Evolutionary conservation across 75 land plant genomes (phyloP), one percentile per base, ranked within the genome.

Genomic region (Cunninghamia lanceolata): DNA sequence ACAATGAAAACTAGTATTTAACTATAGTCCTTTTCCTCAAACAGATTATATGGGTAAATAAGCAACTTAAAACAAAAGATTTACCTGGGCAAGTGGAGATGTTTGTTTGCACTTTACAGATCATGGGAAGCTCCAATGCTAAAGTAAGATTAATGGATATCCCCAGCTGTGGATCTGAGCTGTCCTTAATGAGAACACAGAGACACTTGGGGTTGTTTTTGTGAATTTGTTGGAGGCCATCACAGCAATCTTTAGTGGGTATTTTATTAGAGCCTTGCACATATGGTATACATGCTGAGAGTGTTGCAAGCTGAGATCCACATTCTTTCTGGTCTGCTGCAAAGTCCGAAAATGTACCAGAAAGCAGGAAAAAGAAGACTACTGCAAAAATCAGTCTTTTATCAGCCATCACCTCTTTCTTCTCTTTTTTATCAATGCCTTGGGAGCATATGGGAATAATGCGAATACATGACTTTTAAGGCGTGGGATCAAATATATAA

Each of bases 1-100:
- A 74, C 9, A 30, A 50, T 50, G 52, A 13, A 50, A 50, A 50
- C 52, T 50, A 50, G 13, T 39, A 2, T 82, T 14, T 54, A 80
- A 5, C 52, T 50, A 50, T 50, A 11, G 52, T 50, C 52, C 13
- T 50, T 50, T 45, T 79, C 35, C 28, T 76, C 39, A 83, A 66
- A 87, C 84, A 45, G 40, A 28, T n/a, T 40, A 35, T 28, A 47
- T n/a, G 36, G 39, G 40, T 53, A 45, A 46, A 52, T 47, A 19
- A 34, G 38, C 42, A 54, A 38, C 6, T 7, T 25, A 75, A 45
- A 34, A 50, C 75, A 32, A 76, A 30, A 43, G 34, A 32, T 35
- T 34, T 91, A 91, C 93, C 71, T 50, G 93, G 93, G 80, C 93
- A 91, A 38, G 85, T 82, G 63, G 93, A 89, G 89, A 91, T 79